Evolutionary conservation across 805 yeast genomes (phyloP), one percentile per base, ranked within the genome.

Genomic region (Candida coquimbonensis): DNA sequence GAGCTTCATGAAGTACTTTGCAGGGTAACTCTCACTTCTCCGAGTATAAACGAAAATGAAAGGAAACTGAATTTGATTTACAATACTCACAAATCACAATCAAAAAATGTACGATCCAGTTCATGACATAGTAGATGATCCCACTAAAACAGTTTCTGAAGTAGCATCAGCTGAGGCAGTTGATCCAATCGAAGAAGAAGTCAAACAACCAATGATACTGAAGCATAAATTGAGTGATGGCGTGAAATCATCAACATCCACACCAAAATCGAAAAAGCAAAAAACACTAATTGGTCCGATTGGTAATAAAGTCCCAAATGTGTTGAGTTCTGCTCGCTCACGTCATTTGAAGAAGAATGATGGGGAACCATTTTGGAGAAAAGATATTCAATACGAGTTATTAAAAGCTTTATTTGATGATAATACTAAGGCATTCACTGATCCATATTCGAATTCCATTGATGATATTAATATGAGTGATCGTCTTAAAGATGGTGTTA

Each of bases 291-390:
- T 40, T 6, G 52, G 53, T 4, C 44, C 49, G 32, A 42, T 40
- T 45, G 31, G 35, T 29, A 9, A 13, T 29, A 8, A 50, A 53
- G 25, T 48, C 47, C 4, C 51, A 41, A 19, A 49, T 12, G 54
- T 58, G 2, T 43, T 57, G 19, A 50, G 51, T 16, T 56, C 62
- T 3, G 63, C 66, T 2, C 54, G 73, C 5, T 65, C 70, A 26
- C 69, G 86, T 39, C 89, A 83, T 62, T 63, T 91, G 54, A 91
- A 91, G 64, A 91, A 90, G 60, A 73, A 80, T 17, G 98, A 91
- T 59, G 96, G 98, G 7, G 95, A 86, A 56, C 95, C 96, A 19
- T 80, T 90, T 48, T 86, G 93, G 84, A 73, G 98, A 41, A 74
- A 68, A 45, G 98, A 91, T 56, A 83, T 91, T 46, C 96, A 89